Percentiles rank a stretch among this genome's conserved stretches.
Conservation (phyloP, 768 basidiomycete genomes). For the Flagelloscypha sp. region DNA sequence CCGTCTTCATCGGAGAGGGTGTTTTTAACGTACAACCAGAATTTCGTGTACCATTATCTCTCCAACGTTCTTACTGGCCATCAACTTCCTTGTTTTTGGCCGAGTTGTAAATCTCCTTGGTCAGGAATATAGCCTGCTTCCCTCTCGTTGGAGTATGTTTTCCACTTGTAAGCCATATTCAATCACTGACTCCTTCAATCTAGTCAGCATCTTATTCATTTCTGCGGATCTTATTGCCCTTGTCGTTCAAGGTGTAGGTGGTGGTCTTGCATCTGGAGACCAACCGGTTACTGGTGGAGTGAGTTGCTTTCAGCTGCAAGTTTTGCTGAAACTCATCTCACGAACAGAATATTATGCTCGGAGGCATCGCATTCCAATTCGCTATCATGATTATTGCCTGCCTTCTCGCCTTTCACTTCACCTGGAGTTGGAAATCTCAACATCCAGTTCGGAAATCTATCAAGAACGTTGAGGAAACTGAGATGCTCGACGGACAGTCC, state of each 20-base stretch:
- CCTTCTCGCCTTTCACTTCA: neutral
- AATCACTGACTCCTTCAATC: conserved; percentile 9
- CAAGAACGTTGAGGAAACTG: too few relatives aligned
- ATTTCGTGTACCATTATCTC: conserved; percentile 34
- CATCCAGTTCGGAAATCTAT: too few relatives aligned
- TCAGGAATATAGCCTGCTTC: conserved; percentile 25
- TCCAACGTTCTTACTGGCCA: conserved; percentile 35
- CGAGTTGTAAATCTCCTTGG: conserved; percentile 26
- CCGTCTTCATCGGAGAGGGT: too few relatives aligned
- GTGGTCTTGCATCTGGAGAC: conserved; percentile 34
- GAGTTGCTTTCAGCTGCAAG: conserved; percentile 5
- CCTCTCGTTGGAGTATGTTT: conserved; percentile 24
- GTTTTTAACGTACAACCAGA: conserved; percentile 16
- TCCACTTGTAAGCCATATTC: conserved; percentile 3
- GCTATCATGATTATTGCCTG: conserved; percentile 1
- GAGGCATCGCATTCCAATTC: conserved; percentile 43
- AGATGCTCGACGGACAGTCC: too few relatives aligned
- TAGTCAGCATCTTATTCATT: too few relatives aligned
- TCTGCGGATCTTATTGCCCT: conserved; percentile 49
- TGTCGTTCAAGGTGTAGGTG: conserved; percentile 48
- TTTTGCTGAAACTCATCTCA: conserved; percentile 7
- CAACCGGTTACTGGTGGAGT: conserved; percentile 8
- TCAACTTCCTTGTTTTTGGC: conserved; percentile 38
- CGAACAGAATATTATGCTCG: conserved; percentile 40
- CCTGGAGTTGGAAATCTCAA: too few relatives aligned